Base-by-base conservation (phyloP, 1,284 basidiomycete genomes). In the Sutorius eximius region DNA sequence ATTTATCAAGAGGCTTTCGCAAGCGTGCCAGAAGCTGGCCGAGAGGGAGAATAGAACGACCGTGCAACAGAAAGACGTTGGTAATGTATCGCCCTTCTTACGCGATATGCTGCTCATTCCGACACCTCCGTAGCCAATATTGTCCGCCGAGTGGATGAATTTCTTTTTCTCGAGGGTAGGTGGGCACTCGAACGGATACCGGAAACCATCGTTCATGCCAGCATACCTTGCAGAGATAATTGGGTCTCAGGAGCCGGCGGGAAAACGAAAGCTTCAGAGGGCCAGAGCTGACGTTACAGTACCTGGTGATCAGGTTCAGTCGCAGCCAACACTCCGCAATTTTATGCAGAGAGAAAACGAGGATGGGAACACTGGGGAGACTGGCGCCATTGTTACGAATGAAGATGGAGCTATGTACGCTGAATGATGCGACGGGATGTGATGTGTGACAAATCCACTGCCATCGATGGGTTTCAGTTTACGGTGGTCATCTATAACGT, bases 41-140 rank as follows among this genome's bases (percentile, higher is more conserved):
- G 77, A 78, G 55, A 75, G 80, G 53, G 88, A 90, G 55, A 82
- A 79, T 59, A 74, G 90, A 55, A 66, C 80, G 12, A 89, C 82
- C 1, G 78, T 91, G 8, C 86, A 89, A 63, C 79, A 83, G 57
- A 82, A 79, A 61, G 89, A 92, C 64, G 71, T 91, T 36, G 85
- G 89, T 89, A 61, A 53, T 77, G 69, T 24, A 37, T 49, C 30
- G 18, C 38, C 24, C 27, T 44, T 37, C 36, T 43, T 34, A 9
- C 12, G n/a, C 37, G 20, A n/a, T 32, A 3, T 53, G 22, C 22
- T 40, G 12, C 29, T 45, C 38, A 18, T 54, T 40, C 46, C 40
- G n/a, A 33, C 12, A 5, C 2, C 15, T 50, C 51, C 50, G 51
- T 48, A 90, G 89, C 81, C 6, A 75, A 76, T 13, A 81, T 84